A percentile compares a stretch with the other conserved stretches of the same genome.
Conservation (phyloP, 2,329 filamentous ascomycete species). For the Hypomyces rosellus region DNA sequence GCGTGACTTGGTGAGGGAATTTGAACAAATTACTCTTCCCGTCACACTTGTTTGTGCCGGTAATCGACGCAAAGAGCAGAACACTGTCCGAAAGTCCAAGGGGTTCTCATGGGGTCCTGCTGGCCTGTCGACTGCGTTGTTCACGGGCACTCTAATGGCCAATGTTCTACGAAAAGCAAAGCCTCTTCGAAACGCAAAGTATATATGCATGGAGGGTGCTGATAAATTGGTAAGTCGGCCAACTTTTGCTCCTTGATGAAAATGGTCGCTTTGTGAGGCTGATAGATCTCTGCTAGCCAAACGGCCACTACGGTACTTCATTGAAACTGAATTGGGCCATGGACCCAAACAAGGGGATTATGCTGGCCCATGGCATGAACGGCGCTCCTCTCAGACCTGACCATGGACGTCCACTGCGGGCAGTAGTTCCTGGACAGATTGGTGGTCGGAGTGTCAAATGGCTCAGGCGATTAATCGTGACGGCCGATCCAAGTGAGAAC, state of each 20-base stretch:
- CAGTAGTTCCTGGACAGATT: slow-evolving; percentile 65
- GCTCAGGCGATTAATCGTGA: slow-evolving; percentile 76
- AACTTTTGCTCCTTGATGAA: too few relatives aligned
- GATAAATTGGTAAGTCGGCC: slow-evolving; percentile 52
- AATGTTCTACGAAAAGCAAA: slow-evolving; percentile 64
- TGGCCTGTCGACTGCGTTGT: slow-evolving; percentile 79
- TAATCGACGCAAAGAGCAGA: slow-evolving; percentile 89
- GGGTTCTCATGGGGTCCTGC: slow-evolving; percentile 92
- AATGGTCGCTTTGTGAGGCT: too few relatives aligned
- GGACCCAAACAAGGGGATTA: slow-evolving; percentile 75
- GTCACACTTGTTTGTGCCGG: slow-evolving; percentile 88
- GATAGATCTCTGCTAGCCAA: slow-evolving; percentile 42
- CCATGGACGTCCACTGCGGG: slow-evolving; percentile 77
- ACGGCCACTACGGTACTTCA: slow-evolving; percentile 83
- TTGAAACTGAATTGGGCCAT: slow-evolving; percentile 84
- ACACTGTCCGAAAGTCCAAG: slow-evolving; percentile 82
- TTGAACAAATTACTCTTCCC: slow-evolving; percentile 77
- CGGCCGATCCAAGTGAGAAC: slow-evolving; percentile 74
- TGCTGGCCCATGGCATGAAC: slow-evolving; percentile 89
- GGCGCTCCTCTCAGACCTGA: slow-evolving; percentile 74
- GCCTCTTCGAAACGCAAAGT: slow-evolving; percentile 65
- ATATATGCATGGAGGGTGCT: slow-evolving; percentile 86
- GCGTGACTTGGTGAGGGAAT: slow-evolving; percentile 64
- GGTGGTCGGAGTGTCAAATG: slow-evolving; percentile 83
- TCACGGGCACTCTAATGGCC: slow-evolving; percentile 72